Base-by-base conservation (phyloP, 2,329 filamentous ascomycete genomes). In the Neonectria sp. region DNA sequence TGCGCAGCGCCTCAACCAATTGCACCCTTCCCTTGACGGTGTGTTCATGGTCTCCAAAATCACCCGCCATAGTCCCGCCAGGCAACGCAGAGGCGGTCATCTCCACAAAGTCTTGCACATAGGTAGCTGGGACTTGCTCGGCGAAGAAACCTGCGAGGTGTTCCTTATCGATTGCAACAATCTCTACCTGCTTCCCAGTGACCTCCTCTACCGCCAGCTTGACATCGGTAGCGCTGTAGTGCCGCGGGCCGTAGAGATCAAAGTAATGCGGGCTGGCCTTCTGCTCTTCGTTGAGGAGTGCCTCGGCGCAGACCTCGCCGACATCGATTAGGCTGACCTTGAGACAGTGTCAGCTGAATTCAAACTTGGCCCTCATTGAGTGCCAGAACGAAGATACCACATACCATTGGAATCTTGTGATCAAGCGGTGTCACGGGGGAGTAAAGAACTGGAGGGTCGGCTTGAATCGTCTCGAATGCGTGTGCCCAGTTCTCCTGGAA, bases 331-430 rank as follows among this genome's bases (percentile, higher is more conserved):
- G 69, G 31, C 77, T 75, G 1, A 80, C 72, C 79, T 81, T 13
- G 0, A 17, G 4, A 17, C 6, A 2, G 31, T 53, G 29, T 53
- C 13, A 53, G 51, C n/a, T 24, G 4, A 8, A 5, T 12, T 55
- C 45, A 43, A 35, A 55, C 27, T 2, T 17, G 51, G 15, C 55
- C 55, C 11, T 21, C 5, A 8, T 17, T 24, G 5, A 25, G 9
- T 5, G 25, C 15, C 13, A 35, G 3, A 15, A 6, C 1, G n/a
- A 17, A 35, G 63, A 21, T 8, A 21, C 1, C 37, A 49, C 57
- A n/a, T 72, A 80, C 79, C 75, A 81, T 73, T 4, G 79, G 79
- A 1, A 81, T 71, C n/a, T 76, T 65, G 15, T 78, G 72, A n/a
- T 80, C 68, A 0, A 68, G 58, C 1, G 78, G 78, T 0, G 75